Conservation (phyloP, 2,329 filamentous ascomycete species). For the Alternaria metachromatica region DNA sequence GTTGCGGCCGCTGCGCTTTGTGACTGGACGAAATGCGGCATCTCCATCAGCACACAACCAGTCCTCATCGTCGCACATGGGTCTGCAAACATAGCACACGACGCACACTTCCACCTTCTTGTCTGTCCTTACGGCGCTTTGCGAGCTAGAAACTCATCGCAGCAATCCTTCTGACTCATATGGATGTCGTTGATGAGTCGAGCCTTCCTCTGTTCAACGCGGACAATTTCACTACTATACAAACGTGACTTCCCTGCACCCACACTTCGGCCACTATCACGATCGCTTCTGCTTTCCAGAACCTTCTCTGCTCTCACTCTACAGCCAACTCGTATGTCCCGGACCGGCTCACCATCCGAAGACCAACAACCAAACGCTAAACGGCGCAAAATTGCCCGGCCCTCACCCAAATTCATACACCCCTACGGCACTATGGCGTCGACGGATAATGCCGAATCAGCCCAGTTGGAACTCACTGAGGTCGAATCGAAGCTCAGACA, state of each 20-base stretch:
- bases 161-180: constrained; percentile 25
- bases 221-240: constrained; percentile 28
- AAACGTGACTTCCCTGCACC: constrained; percentile 28
- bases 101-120: neutral
- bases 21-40: constrained; percentile 40
- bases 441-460: constrained; percentile 14
- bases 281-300: neutral
- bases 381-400: constrained; percentile 35
- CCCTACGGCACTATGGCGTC: constrained; percentile 41
- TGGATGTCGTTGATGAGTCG: constrained; percentile 41
- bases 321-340: constrained; percentile 41
- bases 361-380: constrained; percentile 39
- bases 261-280: neutral
- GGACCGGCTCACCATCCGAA: constrained; percentile 20
- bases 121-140: constrained; percentile 1
- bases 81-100: constrained; percentile 2
- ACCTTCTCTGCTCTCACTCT: constrained; percentile 1
- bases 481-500: constrained; percentile 74
- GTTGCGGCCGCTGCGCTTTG: constrained; percentile 42
- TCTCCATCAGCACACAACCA: constrained; percentile 32
- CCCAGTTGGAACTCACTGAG: constrained; percentile 66
- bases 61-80: constrained; percentile 1
- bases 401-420: constrained; percentile 25
- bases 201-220: constrained; percentile 36
- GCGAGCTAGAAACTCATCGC: neutral